These are phyloP conservation scores for Dalechampia spathulata DNA, from an alignment of 441 rosid species.

Conservation along the genomic window DNA sequence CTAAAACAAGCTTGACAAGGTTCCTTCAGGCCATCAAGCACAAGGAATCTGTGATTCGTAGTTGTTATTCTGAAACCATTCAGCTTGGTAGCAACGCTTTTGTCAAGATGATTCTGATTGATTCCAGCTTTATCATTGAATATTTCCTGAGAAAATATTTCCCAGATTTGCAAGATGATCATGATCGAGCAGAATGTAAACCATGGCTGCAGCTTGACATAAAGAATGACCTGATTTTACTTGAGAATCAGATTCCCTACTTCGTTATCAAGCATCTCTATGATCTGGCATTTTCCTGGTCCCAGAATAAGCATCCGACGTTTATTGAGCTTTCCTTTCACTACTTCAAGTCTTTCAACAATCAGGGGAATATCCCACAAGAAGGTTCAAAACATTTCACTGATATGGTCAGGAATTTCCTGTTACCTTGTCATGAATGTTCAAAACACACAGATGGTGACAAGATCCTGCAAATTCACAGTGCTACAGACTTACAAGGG, in stretches of 20 bases:
- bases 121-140: background rate
- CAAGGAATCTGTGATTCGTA: background rate
- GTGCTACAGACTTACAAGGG: background rate
- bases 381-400: background rate
- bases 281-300: background rate
- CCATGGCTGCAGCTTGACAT: background rate
- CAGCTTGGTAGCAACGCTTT: background rate
- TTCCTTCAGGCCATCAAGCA: background rate
- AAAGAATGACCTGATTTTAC: background rate
- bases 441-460: background rate
- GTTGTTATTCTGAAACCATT: background rate
- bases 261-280: background rate
- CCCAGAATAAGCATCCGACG: background rate
- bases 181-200: background rate
- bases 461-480: background rate
- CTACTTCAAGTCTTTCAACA: background rate
- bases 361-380: background rate
- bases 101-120: background rate
- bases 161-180: background rate
- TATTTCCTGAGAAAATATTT: background rate
- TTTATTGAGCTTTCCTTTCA: background rate
- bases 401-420: background rate
- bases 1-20: background rate
- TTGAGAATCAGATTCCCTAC: slow-evolving; percentile 2
- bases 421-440: background rate